Evolutionary conservation across 2,329 filamentous ascomycete species (phyloP).

Genomic region (Chrysoporthe puriensis): DNA sequence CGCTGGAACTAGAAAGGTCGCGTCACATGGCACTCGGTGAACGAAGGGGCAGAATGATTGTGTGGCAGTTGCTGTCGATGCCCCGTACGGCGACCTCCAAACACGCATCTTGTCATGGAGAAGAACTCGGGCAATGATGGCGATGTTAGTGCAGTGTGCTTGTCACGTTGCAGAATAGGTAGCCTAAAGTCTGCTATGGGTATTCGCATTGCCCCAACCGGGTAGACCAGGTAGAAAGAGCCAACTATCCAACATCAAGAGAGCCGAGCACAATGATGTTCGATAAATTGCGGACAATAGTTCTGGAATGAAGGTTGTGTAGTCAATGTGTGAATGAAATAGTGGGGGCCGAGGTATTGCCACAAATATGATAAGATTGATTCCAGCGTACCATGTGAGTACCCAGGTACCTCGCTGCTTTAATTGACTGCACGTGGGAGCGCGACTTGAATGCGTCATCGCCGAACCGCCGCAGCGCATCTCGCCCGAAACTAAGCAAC

Average conservation of each 20-base stretch:
- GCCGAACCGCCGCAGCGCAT: not conserved
- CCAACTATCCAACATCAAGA: not conserved
- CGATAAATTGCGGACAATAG: not conserved
- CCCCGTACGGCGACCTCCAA: not conserved
- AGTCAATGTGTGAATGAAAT: not conserved
- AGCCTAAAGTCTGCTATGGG: not conserved
- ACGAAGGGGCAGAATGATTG: not conserved
- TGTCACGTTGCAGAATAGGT: not conserved
- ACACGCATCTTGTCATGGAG: not conserved
- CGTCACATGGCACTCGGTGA: not conserved
- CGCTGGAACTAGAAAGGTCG: not conserved
- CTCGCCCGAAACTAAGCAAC: not conserved
- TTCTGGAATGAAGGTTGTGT: not conserved
- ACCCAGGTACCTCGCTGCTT: no score
- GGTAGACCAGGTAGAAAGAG: not conserved
- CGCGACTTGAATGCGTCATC: conserved; percentile 12
- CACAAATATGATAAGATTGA: no score
- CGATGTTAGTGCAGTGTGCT: not conserved
- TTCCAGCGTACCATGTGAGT: no score
- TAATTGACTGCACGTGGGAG: conserved; percentile 1
- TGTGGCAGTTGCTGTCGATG: not conserved
- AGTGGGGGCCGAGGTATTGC: no score
- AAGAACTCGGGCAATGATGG: not conserved
- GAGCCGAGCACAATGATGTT: not conserved
- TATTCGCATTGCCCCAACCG: no score